Base-by-base conservation (phyloP, 116 monocot genomes). In the Papilionanthe hybrid region DNA sequence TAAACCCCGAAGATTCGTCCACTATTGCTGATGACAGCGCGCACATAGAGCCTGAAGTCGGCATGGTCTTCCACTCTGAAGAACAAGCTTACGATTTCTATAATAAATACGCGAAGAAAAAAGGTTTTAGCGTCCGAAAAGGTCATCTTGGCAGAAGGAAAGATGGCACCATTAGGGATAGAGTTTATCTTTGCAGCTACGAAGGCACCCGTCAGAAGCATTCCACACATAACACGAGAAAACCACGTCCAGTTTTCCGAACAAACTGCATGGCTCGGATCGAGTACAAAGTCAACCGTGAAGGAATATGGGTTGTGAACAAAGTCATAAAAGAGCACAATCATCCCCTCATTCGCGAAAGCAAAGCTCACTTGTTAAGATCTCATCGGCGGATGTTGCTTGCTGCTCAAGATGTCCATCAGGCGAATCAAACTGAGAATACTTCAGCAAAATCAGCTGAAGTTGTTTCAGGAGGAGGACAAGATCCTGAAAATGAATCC, bases 231-330 rank as follows among this genome's bases (percentile, higher is more conserved):
- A 56, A 73, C 11, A 74, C 85, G 32, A 84, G 73, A 67, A 91
- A 85, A 72, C 77, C 86, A 29, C 84, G 88, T 43, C 74, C 86
- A 27, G 74, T 86, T 78, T 84, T 82, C 72, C 78, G 91, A 78
- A 88, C 91, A 71, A 85, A 88, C 58, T 91, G 91, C 72, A 72
- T 86, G 81, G 88, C 91, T n/a, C 78, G 91, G 49, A 88, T 91
- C 67, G 88, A 91, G 48, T 91, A 81, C 42, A 88, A 86, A 75
- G 88, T 91, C 2, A 82, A 76, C 58, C 82, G 78, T 69, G 84
- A 88, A 27, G 78, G 83, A 78, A 55, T 86, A 42, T 91, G 91
- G 91, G 77, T 82, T 73, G 86, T 91, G 55, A 86, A 82, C 69
- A 91, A 86, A 75, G 72, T 88, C 72, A 79, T 83, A n/a, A 72